phyloP scores from a whole-genome alignment of 106 monocot genomes.

The Narthecium ossifragum region DNA sequence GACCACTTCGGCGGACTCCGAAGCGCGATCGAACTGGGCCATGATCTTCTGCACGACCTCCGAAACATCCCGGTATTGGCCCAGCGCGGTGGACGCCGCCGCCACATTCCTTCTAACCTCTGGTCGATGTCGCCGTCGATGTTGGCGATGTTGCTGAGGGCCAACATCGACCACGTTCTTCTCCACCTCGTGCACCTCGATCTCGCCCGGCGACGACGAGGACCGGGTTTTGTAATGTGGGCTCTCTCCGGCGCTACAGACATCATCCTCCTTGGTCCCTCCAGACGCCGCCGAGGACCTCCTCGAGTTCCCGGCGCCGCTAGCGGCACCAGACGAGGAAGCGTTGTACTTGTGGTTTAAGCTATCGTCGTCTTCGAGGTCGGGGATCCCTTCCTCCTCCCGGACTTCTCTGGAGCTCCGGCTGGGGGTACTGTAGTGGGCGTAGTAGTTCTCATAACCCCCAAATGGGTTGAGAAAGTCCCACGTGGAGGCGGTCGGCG shows the following conservation, averaged over 20 bases:
- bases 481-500: slow-evolving; percentile 23
- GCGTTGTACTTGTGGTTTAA: slow-evolving; percentile 20
- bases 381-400: slow-evolving; percentile 45
- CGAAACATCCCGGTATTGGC: slow-evolving; percentile 14
- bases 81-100: too few relatives aligned
- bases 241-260: slow-evolving; percentile 2
- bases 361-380: slow-evolving; percentile 32
- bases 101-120: neutral
- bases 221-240: neutral
- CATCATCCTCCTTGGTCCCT: neutral
- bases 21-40: slow-evolving; percentile 19
- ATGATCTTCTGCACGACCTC: slow-evolving; percentile 24
- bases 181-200: neutral
- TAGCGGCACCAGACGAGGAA: neutral
- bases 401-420: slow-evolving; percentile 29
- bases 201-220: too few relatives aligned
- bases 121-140: neutral
- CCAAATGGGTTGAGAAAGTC: slow-evolving; percentile 39
- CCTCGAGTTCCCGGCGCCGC: neutral
- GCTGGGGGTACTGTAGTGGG: slow-evolving; percentile 16
- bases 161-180: slow-evolving; percentile 21
- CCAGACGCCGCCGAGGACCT: neutral
- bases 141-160: too few relatives aligned
- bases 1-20: slow-evolving; percentile 12
- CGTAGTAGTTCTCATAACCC: slow-evolving; percentile 10